Evolutionary conservation across 352 stramenopile genomes (phyloP), one percentile per base, ranked within the genome.

Genomic region (Peronospora destructor): DNA sequence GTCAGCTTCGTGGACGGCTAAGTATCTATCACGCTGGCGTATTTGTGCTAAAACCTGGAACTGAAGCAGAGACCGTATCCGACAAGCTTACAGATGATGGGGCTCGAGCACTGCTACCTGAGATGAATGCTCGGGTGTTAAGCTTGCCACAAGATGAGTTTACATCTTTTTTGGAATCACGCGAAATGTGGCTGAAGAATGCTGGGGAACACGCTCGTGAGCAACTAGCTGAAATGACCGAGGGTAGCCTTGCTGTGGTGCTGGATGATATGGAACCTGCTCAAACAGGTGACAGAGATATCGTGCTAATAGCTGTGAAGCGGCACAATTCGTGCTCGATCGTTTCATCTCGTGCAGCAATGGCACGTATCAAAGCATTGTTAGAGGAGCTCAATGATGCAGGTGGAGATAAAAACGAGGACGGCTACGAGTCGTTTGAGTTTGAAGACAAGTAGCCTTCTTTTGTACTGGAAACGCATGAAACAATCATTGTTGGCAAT

Each of bases 181-280:
- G 77, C 21, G 75, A 91, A 49, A 78, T 78, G 64, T 91, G 80
- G 80, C 51, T 91, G 30, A 83, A 85, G 60, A 71, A 88, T 58
- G 71, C 76, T n/a, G 78, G 73, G 9, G 66, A 84, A 4, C 37
- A 64, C n/a, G 73, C 74, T 14, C 61, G 71, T 25, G 55, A 69
- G 3, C 65, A 76, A 34, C 53, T 91, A 34, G 44, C 55, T 10
- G 55, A 75, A 16, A 78, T 85, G 54, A 49, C 46, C 1, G 76
- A 91, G 17, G 80, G 80, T 10, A 85, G 68, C 41, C 45, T 91
- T 30, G 67, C 73, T 10, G 66, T 91, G 13, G 68, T 70, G n/a
- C 56, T 91, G 35, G 77, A 91, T 59, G 80, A 91, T 49, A 87
- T 85, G 72, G 76, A 91, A 54, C 80, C 80, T 2, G 63, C 83